Percentiles rank a stretch among this genome's conserved stretches.
Conservation (phyloP, 1,284 basidiomycete genomes). For the Filobasidium uniguttulatum region DNA sequence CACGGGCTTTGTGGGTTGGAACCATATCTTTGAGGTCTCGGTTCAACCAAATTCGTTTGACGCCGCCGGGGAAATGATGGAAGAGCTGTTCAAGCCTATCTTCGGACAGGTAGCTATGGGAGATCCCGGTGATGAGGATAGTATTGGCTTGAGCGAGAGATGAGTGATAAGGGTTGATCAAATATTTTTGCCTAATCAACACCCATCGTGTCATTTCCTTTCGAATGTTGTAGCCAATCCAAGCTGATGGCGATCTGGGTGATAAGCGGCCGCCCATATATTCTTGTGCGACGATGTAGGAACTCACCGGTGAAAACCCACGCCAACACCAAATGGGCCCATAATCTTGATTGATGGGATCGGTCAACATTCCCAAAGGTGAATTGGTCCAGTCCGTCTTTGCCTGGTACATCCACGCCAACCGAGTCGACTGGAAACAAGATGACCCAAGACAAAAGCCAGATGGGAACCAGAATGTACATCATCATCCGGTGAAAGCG, state of each 20-base stretch:
- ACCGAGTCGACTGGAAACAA: slow-evolving; percentile 50
- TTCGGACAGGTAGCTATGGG: slow-evolving; percentile 49
- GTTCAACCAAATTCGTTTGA: slow-evolving; percentile 64
- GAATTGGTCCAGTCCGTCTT: slow-evolving; percentile 42
- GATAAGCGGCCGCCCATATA: not conserved
- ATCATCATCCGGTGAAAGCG: slow-evolving; percentile 52
- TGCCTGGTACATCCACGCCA: slow-evolving; percentile 33
- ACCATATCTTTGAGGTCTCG: slow-evolving; percentile 50
- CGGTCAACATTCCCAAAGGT: slow-evolving; percentile 42
- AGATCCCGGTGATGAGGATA: slow-evolving; percentile 60
- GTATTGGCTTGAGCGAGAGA: slow-evolving; percentile 57
- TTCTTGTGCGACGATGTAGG: not conserved
- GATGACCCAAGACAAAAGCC: slow-evolving; percentile 46
- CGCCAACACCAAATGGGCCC: slow-evolving; percentile 39
- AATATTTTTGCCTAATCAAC: slow-evolving; percentile 52
- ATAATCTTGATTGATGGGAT: slow-evolving; percentile 31
- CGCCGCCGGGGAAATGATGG: slow-evolving; percentile 57
- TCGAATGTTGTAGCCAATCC: slow-evolving; percentile 55
- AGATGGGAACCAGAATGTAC: slow-evolving; percentile 53
- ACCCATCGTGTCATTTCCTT: slow-evolving; percentile 54
- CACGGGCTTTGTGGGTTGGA: slow-evolving; percentile 47
- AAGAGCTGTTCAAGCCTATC: slow-evolving; percentile 50
- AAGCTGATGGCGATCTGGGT: slow-evolving; percentile 38
- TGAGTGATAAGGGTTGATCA: slow-evolving; percentile 51
- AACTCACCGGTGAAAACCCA: slow-evolving; percentile 39